A percentile compares a stretch with the other conserved stretches of the same genome.
phyloP scores from a whole-genome alignment of 1,139 yeast genomes.

The Debaryomyces psychrophilus region DNA sequence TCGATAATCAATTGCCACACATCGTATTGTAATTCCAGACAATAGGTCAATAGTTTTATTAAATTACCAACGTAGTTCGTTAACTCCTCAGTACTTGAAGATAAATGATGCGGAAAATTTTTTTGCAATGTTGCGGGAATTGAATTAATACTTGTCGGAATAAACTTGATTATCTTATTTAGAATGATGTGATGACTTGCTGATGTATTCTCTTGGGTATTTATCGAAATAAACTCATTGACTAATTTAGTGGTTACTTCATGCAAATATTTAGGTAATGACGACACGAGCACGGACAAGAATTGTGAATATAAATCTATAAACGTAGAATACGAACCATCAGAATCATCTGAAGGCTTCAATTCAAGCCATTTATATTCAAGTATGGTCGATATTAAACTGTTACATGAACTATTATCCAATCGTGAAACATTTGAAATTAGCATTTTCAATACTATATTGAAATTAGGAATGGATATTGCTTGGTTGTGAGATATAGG shows the following conservation, averaged over 20 bases:
- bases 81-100: slow-evolving; percentile 56
- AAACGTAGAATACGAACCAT: slow-evolving; percentile 37
- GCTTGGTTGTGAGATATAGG: slow-evolving; percentile 40
- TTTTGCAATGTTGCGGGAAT: slow-evolving; percentile 61
- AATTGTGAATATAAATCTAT: slow-evolving; percentile 64
- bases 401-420: slow-evolving; percentile 39
- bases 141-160: slow-evolving; percentile 78
- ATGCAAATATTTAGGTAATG: slow-evolving; percentile 86
- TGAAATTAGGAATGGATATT: slow-evolving; percentile 38
- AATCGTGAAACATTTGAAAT: slow-evolving; percentile 42
- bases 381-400: slow-evolving; percentile 38
- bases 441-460: slow-evolving; percentile 37
- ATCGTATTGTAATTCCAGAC: slow-evolving; percentile 70
- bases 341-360: slow-evolving; percentile 16
- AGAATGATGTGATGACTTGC: slow-evolving; percentile 68
- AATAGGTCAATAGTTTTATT: slow-evolving; percentile 61
- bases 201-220: slow-evolving; percentile 12
- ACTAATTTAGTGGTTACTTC: slow-evolving; percentile 74
- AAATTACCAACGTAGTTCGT: slow-evolving; percentile 69
- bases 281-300: slow-evolving; percentile 75
- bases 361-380: slow-evolving; percentile 60
- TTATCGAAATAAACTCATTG: slow-evolving; percentile 50
- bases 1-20: slow-evolving; percentile 84
- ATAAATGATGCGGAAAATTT: slow-evolving; percentile 76
- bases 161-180: slow-evolving; percentile 61